Evolutionary conservation across 2,329 filamentous ascomycete species (phyloP).

Genomic region (Blastomyces emzantsi): DNA sequence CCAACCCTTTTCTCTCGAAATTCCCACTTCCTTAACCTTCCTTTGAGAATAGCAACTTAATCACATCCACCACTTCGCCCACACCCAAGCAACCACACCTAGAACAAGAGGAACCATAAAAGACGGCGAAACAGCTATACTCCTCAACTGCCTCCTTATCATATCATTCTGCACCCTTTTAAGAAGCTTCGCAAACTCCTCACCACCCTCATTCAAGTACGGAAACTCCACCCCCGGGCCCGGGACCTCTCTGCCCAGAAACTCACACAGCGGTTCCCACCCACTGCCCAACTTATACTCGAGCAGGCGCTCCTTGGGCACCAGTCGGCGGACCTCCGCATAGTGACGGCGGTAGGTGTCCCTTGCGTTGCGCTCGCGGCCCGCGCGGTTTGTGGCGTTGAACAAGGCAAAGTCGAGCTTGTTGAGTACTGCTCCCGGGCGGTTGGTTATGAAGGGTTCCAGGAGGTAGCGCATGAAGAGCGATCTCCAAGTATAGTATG

Average conservation of each 20-base stretch:
- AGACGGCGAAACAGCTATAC: background rate
- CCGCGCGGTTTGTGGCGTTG: background rate
- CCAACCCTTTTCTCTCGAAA: background rate
- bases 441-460: background rate
- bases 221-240: conserved; percentile 11
- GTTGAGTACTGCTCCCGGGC: background rate
- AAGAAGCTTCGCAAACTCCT: background rate
- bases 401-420: conserved; percentile 3
- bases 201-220: conserved; percentile 9
- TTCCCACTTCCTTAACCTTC: background rate
- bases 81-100: background rate
- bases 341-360: conserved; percentile 5
- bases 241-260: conserved; percentile 13
- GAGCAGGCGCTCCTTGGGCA: conserved; percentile 14
- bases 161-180: background rate
- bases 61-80: background rate
- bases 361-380: background rate
- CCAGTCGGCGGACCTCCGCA: background rate
- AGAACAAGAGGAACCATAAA: background rate
- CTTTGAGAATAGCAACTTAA: background rate
- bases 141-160: background rate
- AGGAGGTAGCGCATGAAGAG: background rate
- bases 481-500: background rate
- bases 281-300: conserved; percentile 28
- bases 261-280: conserved; percentile 35